Evolutionary conservation across 2,329 filamentous ascomycete species (phyloP), one percentile per base, ranked within the genome.

Genomic region (Aureobasidium leucospermi): DNA sequence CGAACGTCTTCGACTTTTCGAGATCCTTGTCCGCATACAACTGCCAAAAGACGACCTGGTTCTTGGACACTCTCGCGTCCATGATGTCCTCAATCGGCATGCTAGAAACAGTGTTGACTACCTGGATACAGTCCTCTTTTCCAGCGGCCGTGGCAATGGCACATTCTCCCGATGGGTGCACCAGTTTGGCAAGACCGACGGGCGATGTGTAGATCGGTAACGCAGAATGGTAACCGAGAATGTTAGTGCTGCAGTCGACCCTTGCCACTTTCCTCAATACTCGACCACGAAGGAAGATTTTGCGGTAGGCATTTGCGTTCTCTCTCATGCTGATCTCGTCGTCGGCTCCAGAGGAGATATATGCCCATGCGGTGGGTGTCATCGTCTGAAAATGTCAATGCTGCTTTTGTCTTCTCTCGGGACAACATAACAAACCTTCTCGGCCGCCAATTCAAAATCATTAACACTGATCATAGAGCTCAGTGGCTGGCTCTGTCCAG

Each of bases 1-100:
- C 68, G 5, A 85, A 70, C 1, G 72, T 71, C 60, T 77, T 77
- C 7, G 80, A 80, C 57, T 81, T 79, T 9, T 67, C 58, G 0
- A 81, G 72, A 61, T 83, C 73, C 63, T 78, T 79, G 67, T 85
- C 78, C 41, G 84, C 79, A 65, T 86, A 86, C 10, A 86, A 73
- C 66, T 85, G 83, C 67, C 84, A 84, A 71, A 84, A 82, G 38
- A 78, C 61, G 3, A 66, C 64, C 58, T 68, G 68, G 19, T 64
- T 51, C 19, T 70, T 60, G 0, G 65, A 62, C 13, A 64, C 58
- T 9, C 65, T 60, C 7, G 66, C 62, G 19, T 62, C 59, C 64
- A 69, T 65, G 23, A 70, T 69, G 13, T 63, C 63, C 45, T 66
- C 66, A 47, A 70, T 65, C 23, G 66, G 61, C 62, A 67, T 65